phyloP scores from a whole-genome alignment of 208 protist species.

The Naegleria fowleri region DNA sequence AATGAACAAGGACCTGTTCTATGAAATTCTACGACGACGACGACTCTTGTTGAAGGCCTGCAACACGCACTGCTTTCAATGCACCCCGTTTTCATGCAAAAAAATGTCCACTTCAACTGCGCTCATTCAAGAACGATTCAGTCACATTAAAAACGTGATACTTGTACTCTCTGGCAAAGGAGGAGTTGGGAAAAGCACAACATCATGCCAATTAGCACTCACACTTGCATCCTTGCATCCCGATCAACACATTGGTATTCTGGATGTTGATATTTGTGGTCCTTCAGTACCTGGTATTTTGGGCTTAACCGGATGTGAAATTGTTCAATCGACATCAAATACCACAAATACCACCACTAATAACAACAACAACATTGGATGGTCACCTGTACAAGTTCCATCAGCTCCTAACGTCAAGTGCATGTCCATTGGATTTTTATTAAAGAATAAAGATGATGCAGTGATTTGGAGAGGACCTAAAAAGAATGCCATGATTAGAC shows the following conservation, averaged over 20 bases:
- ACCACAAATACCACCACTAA: not conserved
- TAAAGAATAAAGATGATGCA: slow-evolving; percentile 85
- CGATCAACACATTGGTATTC: slow-evolving; percentile 67
- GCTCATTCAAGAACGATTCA: not conserved
- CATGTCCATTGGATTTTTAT: slow-evolving; percentile 96
- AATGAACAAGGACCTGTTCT: too few relatives aligned
- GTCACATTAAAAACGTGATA: slow-evolving; percentile 18
- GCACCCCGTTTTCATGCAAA: too few relatives aligned
- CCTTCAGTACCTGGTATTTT: slow-evolving; percentile 41
- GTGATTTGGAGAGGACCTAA: slow-evolving; percentile 95
- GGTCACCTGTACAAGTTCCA: not conserved
- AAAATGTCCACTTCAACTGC: not conserved
- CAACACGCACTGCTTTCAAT: too few relatives aligned
- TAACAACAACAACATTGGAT: not conserved
- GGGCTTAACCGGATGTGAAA: not conserved
- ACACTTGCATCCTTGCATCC: slow-evolving; percentile 59
- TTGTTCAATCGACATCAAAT: not conserved
- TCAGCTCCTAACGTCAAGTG: not conserved
- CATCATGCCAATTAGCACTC: slow-evolving; percentile 92
- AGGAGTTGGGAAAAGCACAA: slow-evolving; percentile 96
- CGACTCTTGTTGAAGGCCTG: too few relatives aligned
- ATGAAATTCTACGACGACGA: too few relatives aligned
- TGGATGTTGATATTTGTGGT: slow-evolving; percentile 85
- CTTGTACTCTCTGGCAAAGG: slow-evolving; percentile 84
- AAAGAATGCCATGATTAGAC: slow-evolving; percentile 81